Evolutionary conservation across 164 flowering plant species (phyloP), one percentile per base, ranked within the genome.

Genomic region (Vitis labrusca): DNA sequence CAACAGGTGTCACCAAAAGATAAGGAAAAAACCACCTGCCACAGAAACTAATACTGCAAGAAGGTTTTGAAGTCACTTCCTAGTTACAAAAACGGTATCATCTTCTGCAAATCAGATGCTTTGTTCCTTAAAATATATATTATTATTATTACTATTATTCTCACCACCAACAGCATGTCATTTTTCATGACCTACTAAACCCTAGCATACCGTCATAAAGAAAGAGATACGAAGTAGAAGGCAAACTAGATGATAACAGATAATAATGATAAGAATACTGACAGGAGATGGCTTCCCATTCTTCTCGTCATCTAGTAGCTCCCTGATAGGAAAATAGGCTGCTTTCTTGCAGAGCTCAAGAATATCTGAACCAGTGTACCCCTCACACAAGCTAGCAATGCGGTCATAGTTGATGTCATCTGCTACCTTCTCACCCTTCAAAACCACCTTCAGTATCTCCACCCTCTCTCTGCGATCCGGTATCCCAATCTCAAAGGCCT

Each of bases 271-370:
- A 55, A 9, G 50, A 50, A 49, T 70, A 88, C 96, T 87, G 7
- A 91, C 97, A 57, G 59, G 47, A 64, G 82, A 63, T 58, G 67
- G 64, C 47, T 80, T 85, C 66, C 99, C 99, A 27, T 69, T 78
- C 77, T 77, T 91, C 77, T 96, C 99, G 61, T 82, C 90, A 64
- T 80, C 78, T 52, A 96, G 75, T 10, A 93, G 83, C 47, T 96
- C 99, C 74, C 98, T 86, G 54, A 93, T 84, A n/a, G 99, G 94
- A 66, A 81, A 86, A 74, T 91, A 92, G 49, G 98, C 98, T 71
- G 99, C 99, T 77, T 93, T 84, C 83, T 93, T 96, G 83, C 98
- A 93, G 66, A 96, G 89, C 70, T 96, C 99, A 47, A 96, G 81
- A 56, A 96, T 84, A 86, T 96, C 99, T n/a, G 99, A 96, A 47